Base-by-base conservation (phyloP, 2,329 filamentous ascomycete genomes). In the Colletotrichum sp. region DNA sequence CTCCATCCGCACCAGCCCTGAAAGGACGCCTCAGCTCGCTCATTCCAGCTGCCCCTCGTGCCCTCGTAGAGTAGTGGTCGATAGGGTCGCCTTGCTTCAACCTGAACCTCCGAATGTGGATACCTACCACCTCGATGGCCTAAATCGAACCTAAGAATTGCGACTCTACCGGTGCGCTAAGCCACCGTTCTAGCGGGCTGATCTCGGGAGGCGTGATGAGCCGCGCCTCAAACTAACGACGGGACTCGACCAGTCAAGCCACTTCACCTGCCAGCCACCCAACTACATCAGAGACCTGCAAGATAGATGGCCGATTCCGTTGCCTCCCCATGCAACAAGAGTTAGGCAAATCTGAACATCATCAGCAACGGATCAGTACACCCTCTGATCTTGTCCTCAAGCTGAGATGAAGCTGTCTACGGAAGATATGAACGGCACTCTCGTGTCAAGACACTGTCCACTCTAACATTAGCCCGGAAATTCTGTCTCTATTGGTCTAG, bases 131-230 rank as follows among this genome's bases (percentile, higher is more conserved):
- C 26, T 68, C 43, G n/a, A 57, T 28, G 36, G 66, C 52, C 66
- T 39, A 43, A 59, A 60, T 13, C 16, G 32, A 24, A 26, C 43
- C n/a, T 52, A 21, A 21, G n/a, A 52, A 21, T 52, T 24, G n/a
- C n/a, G 43, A 24, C 48, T 9, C 30, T 68, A 21, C 21, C 52
- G 24, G 26, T 63, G 57, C 36, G 32, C 69, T 68, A 64, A 75
- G 73, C 73, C 73, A 72, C 57, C 43, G 52, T 68, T 64, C 39
- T 34, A 67, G 61, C 32, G 48, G 36, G 24, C 32, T 34, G 63
- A 48, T 63, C 63, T 30, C 36, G 72, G 72, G 63, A 75, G 73
- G 69, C 55, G 69, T 72, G 39, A 68, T 64, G 26, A 55, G 24
- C 61, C 71, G 63, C 72, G 63, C 55, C 72, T 60, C 32, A 28